Percentiles rank a stretch among this genome's conserved stretches.
These are phyloP conservation scores for Cytospora schulzeri DNA, from an alignment of 2,329 filamentous ascomycete genomes.

Conservation along the genomic window DNA sequence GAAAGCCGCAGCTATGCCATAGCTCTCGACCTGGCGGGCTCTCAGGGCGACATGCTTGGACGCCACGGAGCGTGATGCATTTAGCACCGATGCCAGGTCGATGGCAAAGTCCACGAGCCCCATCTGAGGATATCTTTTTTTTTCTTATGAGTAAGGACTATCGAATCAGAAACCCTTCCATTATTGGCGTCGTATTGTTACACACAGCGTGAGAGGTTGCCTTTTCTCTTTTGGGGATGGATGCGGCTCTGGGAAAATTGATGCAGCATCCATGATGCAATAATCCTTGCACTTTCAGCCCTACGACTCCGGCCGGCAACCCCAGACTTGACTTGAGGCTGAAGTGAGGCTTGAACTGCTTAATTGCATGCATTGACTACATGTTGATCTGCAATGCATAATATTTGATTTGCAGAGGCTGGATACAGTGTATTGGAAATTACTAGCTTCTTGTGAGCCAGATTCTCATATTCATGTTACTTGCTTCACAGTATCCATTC, in stretches of 20 bases:
- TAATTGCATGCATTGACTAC: conserved; percentile 15
- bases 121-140: conserved; percentile 47
- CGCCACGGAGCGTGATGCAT: conserved; percentile 69
- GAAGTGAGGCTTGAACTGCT: conserved; percentile 6
- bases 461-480: background rate
- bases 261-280: conserved; percentile 25
- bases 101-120: conserved; percentile 65
- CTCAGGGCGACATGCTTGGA: conserved; percentile 63
- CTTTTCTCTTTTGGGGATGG: background rate
- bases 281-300: conserved; percentile 27
- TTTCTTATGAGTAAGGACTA: background rate
- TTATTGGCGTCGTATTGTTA: background rate
- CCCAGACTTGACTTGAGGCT: conserved; percentile 1
- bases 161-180: background rate
- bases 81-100: conserved; percentile 70
- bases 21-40: conserved; percentile 54
- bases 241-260: conserved; percentile 10
- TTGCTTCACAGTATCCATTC: background rate
- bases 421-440: background rate
- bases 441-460: background rate
- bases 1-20: conserved; percentile 44
- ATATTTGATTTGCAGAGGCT: background rate
- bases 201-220: background rate
- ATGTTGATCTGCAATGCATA: background rate
- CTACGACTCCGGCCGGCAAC: conserved; percentile 25